Conservation (phyloP, 306 rosid species). For the Ziziphus jujuba region DNA sequence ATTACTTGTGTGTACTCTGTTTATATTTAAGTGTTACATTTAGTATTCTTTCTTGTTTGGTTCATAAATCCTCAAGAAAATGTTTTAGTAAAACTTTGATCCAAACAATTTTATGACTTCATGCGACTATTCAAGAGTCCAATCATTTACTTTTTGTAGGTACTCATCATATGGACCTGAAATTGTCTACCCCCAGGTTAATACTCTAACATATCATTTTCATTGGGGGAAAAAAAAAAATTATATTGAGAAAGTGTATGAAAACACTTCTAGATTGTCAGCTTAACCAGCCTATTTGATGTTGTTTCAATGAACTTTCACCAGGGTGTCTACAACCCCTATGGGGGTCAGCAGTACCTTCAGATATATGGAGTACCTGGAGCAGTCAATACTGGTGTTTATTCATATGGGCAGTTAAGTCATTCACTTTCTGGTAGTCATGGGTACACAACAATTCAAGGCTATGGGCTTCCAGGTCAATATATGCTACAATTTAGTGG, state of each 20-base stretch:
- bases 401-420: slow-evolving; percentile 24
- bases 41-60: too few relatives aligned
- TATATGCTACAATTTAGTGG: slow-evolving; percentile 22
- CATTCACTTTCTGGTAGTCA: slow-evolving; percentile 20
- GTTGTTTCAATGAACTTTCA: neutral
- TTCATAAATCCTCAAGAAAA: too few relatives aligned
- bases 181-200: slow-evolving; percentile 31
- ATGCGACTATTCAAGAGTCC: neutral
- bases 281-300: neutral
- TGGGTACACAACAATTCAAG: slow-evolving; percentile 16
- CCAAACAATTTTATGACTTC: neutral
- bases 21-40: too few relatives aligned
- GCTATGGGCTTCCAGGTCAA: slow-evolving; percentile 29
- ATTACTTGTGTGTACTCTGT: too few relatives aligned
- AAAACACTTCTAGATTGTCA: slow-evolving; percentile 1
- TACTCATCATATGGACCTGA: slow-evolving; percentile 32
- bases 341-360: slow-evolving; percentile 31
- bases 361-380: slow-evolving; percentile 28
- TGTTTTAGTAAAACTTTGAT: neutral
- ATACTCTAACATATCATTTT: neutral
- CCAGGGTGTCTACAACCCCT: slow-evolving; percentile 28
- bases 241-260: neutral
- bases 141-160: slow-evolving; percentile 16
- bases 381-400: slow-evolving; percentile 16
- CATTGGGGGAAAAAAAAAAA: too few relatives aligned